Percentiles rank a stretch among this genome's conserved stretches.
These are phyloP conservation scores for Mucor racemosus DNA, from an alignment of 371 early-diverging fungal species.

Conservation along the genomic window DNA sequence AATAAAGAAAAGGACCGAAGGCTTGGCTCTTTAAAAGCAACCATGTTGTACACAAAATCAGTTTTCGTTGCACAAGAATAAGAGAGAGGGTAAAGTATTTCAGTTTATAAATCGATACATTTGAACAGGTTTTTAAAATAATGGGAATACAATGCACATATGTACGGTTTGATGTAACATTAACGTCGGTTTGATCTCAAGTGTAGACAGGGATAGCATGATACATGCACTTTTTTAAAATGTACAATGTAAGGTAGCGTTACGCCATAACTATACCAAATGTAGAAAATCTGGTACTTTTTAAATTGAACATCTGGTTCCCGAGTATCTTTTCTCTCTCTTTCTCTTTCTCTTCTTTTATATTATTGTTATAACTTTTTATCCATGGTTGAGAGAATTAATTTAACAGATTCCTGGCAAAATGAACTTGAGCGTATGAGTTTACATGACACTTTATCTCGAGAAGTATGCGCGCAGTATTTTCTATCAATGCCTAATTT, in stretches of 20 bases:
- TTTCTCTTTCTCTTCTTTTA: background rate
- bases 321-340: background rate
- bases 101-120: background rate
- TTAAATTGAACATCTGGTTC: background rate
- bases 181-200: background rate
- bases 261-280: constrained; percentile 10
- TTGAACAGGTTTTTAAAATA: background rate
- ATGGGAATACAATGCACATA: background rate
- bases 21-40: background rate
- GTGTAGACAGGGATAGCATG: background rate
- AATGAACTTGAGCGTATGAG: constrained; percentile 5
- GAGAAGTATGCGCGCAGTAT: background rate
- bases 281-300: background rate
- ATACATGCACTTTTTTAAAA: constrained; percentile 3
- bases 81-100: background rate
- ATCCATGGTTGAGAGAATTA: constrained; percentile 9
- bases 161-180: background rate
- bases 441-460: constrained; percentile 14
- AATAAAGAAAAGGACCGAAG: background rate
- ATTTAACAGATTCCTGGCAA: constrained; percentile 7
- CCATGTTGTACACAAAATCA: background rate
- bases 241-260: background rate
- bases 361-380: constrained; percentile 6
- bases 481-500: background rate
- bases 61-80: background rate